Percentiles rank a stretch among this genome's conserved stretches.
Conservation (phyloP, 1,284 basidiomycete species). For the Ustilago xerochloae region DNA sequence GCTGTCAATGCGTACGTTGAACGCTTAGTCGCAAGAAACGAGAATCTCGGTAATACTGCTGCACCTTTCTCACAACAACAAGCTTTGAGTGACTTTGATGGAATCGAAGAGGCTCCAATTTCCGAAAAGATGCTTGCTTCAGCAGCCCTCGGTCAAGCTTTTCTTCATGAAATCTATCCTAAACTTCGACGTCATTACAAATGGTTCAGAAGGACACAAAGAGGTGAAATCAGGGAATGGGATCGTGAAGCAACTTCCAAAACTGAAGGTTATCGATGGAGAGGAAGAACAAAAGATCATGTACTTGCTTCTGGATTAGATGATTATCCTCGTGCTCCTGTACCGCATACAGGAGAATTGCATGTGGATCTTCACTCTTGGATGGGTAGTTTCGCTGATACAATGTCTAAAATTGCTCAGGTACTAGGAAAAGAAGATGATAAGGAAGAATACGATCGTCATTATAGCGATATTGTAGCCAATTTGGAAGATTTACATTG, state of each 20-base stretch:
- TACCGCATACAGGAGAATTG: slow-evolving; percentile 87
- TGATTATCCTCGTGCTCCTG: slow-evolving; percentile 85
- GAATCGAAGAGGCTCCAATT: slow-evolving; percentile 19
- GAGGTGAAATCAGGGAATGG: slow-evolving; percentile 86
- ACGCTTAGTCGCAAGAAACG: slow-evolving; percentile 73
- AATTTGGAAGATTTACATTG: slow-evolving; percentile 95
- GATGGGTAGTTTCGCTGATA: slow-evolving; percentile 80
- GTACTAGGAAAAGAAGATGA: slow-evolving; percentile 82
- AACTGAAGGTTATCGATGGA: slow-evolving; percentile 90
- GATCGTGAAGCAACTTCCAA: slow-evolving; percentile 82
- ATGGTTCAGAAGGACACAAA: slow-evolving; percentile 93
- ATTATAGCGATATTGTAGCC: slow-evolving; percentile 80
- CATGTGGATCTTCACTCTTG: slow-evolving; percentile 91
- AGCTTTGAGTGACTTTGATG: slow-evolving; percentile 9
- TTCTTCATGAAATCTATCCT: slow-evolving; percentile 81
- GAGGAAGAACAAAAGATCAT: slow-evolving; percentile 86
- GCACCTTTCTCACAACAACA: slow-evolving; percentile 19
- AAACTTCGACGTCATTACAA: slow-evolving; percentile 89
- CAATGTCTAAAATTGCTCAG: slow-evolving; percentile 60
- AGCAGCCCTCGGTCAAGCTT: slow-evolving; percentile 73
- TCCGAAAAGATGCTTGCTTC: slow-evolving; percentile 38
- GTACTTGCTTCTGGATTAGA: slow-evolving; percentile 93
- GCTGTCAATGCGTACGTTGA: slow-evolving; percentile 87
- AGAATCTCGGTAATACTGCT: slow-evolving; percentile 24
- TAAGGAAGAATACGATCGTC: slow-evolving; percentile 77